These are phyloP conservation scores for Gnomoniopsis smithogilvyi DNA, from an alignment of 2,329 filamentous ascomycete species.

Conservation along the genomic window DNA sequence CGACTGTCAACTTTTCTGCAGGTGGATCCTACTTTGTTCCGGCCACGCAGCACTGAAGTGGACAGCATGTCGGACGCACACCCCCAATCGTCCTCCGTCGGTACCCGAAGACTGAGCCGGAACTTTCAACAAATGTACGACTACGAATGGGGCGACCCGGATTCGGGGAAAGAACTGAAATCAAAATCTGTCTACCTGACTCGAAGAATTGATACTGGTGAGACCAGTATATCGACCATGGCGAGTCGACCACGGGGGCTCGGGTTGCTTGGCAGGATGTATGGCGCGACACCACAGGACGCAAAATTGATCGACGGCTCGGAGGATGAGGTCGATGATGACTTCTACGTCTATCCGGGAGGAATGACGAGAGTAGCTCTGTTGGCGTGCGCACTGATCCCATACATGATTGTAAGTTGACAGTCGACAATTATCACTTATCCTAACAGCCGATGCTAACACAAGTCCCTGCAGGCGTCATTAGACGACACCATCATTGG, in stretches of 20 bases:
- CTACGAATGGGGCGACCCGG: too few relatives aligned
- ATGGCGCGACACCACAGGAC: not conserved
- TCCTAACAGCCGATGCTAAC: not conserved
- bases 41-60: too few relatives aligned
- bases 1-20: too few relatives aligned
- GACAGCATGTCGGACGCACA: too few relatives aligned
- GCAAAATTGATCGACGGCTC: not conserved
- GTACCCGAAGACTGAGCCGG: too few relatives aligned
- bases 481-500: slow-evolving; percentile 17
- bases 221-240: not conserved
- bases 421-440: not conserved
- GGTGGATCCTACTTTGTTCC: too few relatives aligned
- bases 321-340: not conserved
- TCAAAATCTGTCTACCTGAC: too few relatives aligned
- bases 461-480: not conserved
- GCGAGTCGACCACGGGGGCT: not conserved
- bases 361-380: not conserved
- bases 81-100: too few relatives aligned
- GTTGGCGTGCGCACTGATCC: not conserved
- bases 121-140: too few relatives aligned
- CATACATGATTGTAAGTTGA: not conserved
- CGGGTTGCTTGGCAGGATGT: not conserved
- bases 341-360: not conserved
- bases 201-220: too few relatives aligned
- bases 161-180: too few relatives aligned